Conservation (phyloP, 2,329 filamentous ascomycete genomes). For the Penicillium sp. region DNA sequence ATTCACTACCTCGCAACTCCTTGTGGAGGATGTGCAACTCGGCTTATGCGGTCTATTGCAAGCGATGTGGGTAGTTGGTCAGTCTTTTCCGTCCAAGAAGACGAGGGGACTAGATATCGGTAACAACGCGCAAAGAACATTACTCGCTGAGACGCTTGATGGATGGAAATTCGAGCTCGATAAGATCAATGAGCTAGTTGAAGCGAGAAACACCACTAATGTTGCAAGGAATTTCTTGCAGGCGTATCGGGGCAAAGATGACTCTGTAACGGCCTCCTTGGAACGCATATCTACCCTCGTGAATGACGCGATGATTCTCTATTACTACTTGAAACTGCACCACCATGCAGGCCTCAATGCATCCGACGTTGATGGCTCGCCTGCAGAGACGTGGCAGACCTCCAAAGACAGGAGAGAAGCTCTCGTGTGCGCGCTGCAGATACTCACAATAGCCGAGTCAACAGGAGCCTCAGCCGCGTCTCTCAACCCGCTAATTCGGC, state of each 20-base stretch:
- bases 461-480: background rate
- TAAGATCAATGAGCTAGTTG: background rate
- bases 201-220: background rate
- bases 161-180: constrained; percentile 1
- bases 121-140: background rate
- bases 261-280: background rate
- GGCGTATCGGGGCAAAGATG: constrained; percentile 7
- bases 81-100: background rate
- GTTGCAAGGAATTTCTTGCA: background rate
- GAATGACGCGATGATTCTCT: constrained; percentile 8
- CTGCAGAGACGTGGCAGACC: too few species aligned
- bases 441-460: constrained; percentile 5
- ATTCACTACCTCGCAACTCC: background rate
- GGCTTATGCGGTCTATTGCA: constrained; percentile 5
- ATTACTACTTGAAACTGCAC: constrained; percentile 8
- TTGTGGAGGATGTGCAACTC: constrained; percentile 11
- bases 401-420: constrained; percentile 3
- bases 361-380: too few species aligned
- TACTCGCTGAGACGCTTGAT: constrained; percentile 1
- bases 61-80: constrained; percentile 4
- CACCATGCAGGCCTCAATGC: background rate
- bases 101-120: background rate
- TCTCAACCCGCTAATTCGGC: constrained; percentile 1
- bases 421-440: constrained; percentile 7
- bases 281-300: background rate